phyloP scores from a whole-genome alignment of 495 filamentous ascomycete species.

The Schizothecium vesticola region DNA sequence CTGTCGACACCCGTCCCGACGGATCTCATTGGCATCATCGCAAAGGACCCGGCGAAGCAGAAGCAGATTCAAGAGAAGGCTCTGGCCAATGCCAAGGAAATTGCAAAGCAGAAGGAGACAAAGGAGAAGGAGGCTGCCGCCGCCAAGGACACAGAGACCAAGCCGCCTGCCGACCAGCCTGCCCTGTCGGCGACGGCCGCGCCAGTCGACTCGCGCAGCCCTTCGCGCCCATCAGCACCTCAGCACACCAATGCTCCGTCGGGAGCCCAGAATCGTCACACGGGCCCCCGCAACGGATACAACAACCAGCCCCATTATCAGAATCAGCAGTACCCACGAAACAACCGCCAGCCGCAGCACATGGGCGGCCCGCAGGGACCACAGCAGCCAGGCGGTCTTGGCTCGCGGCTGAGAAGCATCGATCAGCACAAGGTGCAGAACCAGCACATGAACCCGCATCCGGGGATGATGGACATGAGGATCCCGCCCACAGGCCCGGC shows the following conservation, averaged over 20 bases:
- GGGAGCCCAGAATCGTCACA: conserved; percentile 31
- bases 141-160: conserved; percentile 33
- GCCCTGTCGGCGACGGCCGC: conserved; percentile 19
- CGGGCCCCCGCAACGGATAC: conserved; percentile 27
- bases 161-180: conserved; percentile 24
- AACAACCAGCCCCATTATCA: conserved; percentile 26
- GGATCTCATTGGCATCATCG: conserved; percentile 89
- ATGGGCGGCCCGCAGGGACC: conserved; percentile 23
- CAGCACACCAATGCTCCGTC: conserved; percentile 30
- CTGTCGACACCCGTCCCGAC: conserved; percentile 83
- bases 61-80: conserved; percentile 86
- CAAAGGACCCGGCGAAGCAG: conserved; percentile 91
- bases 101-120: conserved; percentile 33
- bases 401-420: conserved; percentile 39
- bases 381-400: conserved; percentile 34
- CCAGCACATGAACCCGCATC: conserved; percentile 32
- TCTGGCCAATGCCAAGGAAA: conserved; percentile 59
- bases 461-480: conserved; percentile 37
- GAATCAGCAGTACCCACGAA: conserved; percentile 24
- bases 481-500: conserved; percentile 51
- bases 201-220: conserved; percentile 25
- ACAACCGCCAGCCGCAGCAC: conserved; percentile 35
- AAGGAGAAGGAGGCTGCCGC: conserved; percentile 37
- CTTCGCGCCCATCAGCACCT: conserved; percentile 24
- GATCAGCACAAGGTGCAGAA: conserved; percentile 42